Percentiles rank a stretch among this genome's conserved stretches.
phyloP scores from a whole-genome alignment of 345 rosid species.

The Melaleuca alternifolia region DNA sequence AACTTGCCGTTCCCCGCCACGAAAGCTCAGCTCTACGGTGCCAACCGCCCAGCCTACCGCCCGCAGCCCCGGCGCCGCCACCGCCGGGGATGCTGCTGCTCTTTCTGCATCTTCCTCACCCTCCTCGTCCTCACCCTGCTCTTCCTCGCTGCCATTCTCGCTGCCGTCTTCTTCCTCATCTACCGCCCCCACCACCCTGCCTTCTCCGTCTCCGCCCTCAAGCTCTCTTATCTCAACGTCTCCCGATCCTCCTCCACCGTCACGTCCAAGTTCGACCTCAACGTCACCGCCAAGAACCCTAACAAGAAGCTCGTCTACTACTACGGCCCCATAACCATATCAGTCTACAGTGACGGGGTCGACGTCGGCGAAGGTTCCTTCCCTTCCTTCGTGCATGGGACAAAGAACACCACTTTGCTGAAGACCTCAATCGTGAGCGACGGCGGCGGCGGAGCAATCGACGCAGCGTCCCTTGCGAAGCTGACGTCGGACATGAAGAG shows the following conservation, averaged over 20 bases:
- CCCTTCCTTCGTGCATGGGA: conserved; percentile 47
- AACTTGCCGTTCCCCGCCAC: conserved; percentile 52
- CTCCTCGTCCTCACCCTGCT: conserved; percentile 33
- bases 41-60: conserved; percentile 66
- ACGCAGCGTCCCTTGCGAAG: conserved; percentile 17
- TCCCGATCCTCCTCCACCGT: conserved; percentile 33
- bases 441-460: conserved; percentile 26
- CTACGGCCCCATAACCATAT: conserved; percentile 33
- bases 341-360: conserved; percentile 27
- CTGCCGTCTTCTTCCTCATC: conserved; percentile 41
- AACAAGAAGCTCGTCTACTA: conserved; percentile 56
- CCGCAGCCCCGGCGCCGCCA: conserved; percentile 46
- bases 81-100: conserved; percentile 48
- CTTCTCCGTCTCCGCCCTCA: conserved; percentile 54
- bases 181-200: conserved; percentile 76
- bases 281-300: conserved; percentile 58
- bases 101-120: conserved; percentile 45
- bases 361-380: conserved; percentile 40
- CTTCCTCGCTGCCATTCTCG: conserved; percentile 37
- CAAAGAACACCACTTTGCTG: conserved; percentile 65
- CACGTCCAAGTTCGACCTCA: conserved; percentile 45
- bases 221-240: conserved; percentile 44
- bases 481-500: conserved; percentile 37
- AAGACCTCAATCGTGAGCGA: conserved; percentile 27
- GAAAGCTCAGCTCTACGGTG: conserved; percentile 63